Evolutionary conservation across 164 flowering plant genomes (phyloP).

Genomic region (Tinospora cordifolia): DNA sequence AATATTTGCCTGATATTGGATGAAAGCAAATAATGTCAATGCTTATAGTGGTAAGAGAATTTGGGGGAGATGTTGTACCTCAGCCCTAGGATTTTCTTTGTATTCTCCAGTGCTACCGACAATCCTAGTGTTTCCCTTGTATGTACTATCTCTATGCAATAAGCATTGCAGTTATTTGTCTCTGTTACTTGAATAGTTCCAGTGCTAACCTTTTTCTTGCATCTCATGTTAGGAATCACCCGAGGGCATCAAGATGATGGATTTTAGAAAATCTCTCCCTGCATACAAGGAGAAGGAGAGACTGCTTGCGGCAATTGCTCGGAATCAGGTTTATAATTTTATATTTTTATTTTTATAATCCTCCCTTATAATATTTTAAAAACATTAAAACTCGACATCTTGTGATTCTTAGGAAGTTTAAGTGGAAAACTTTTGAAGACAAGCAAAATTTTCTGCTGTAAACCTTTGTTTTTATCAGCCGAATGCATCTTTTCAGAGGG

Average conservation of each 20-base stretch:
- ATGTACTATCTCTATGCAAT: neutral
- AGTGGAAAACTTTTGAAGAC: neutral
- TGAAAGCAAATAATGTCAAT: too few relatives aligned
- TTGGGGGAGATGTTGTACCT: too few relatives aligned
- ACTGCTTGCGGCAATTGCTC: constrained; percentile 85
- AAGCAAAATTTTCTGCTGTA: neutral
- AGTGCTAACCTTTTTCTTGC: neutral
- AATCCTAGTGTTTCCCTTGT: neutral
- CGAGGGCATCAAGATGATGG: constrained; percentile 77
- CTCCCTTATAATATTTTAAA: constrained; percentile 13
- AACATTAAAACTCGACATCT: neutral
- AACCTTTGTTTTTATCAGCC: neutral
- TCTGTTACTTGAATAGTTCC: neutral
- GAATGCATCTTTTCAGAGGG: constrained; percentile 2
- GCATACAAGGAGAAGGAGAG: constrained; percentile 81
- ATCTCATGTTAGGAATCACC: constrained; percentile 68
- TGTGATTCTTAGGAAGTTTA: constrained; percentile 4
- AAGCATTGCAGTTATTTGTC: neutral
- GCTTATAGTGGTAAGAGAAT: too few relatives aligned
- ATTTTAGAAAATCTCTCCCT: constrained; percentile 78
- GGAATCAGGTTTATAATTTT: constrained; percentile 61
- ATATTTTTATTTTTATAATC: neutral
- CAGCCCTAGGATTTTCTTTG: neutral
- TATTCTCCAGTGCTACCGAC: neutral
- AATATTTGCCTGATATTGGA: too few relatives aligned